Evolutionary conservation across 2,329 filamentous ascomycete species (phyloP), one percentile per base, ranked within the genome.

Genomic region (Xylariales sp.): DNA sequence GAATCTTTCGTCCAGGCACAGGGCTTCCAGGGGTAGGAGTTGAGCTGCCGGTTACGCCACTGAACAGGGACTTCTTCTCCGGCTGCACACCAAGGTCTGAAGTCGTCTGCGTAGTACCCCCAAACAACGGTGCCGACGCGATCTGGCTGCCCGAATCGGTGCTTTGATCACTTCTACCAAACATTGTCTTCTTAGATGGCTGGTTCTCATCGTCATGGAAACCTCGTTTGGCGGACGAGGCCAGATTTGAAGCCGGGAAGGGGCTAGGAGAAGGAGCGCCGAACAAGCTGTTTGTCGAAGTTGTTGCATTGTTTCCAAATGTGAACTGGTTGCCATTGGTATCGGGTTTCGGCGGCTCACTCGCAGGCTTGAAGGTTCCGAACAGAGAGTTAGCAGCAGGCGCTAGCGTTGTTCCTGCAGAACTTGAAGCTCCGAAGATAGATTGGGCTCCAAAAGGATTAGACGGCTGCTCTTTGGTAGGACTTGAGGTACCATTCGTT

Each of bases 181-280:
- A 43, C 29, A 37, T 37, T n/a, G 33, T 18, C 19, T 38, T 33
- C 33, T 43, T 43, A 10, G 32, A 21, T 14, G 41, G 29, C 20
- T 37, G 38, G 16, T 23, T 15, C 12, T 37, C 29, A 5, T 36
- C 21, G 11, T 33, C 37, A n/a, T 27, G 37, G 16, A 19, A 12
- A 4, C 30, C 18, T 17, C 29, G 38, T 32, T 40, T 43, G 6
- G 37, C 14, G 17, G 30, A 25, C 16, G 37, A 23, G 24, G 35
- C 17, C 11, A 19, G 12, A 20, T 33, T 33, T 10, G 19, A n/a
- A 4, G 18, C 21, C 14, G 18, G 21, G 23, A 33, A 33, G 11
- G 47, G 44, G 24, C 45, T 50, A 12, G 46, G 34, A 33, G 40
- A 44, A 36, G 38, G 44, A 17, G 46, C 45, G 25, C 48, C 53